Base-by-base conservation (phyloP, 805 yeast genomes). In the Saccharomycopsis sp. region DNA sequence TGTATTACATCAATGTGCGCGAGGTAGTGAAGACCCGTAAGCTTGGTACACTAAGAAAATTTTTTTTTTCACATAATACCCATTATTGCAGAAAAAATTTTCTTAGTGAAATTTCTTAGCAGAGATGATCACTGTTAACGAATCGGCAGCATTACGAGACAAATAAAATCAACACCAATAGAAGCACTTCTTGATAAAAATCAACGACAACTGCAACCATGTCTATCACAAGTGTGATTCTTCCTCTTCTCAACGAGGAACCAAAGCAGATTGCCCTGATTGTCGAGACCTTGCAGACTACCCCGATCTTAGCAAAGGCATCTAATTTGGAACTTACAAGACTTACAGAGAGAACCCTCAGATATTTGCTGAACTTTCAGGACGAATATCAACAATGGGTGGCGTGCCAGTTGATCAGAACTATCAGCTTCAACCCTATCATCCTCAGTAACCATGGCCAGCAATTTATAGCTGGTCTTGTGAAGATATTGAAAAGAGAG, bases 371-470 rank as follows among this genome's bases (percentile, higher is more conserved):
- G 48, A 50, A 55, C 16, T 44, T 48, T 40, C 52, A 48, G 16
- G 59, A 55, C 37, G 48, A 24, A 7, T 57, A 60, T 37, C 29
- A 29, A 14, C 29, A 44, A 51, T 60, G 63, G 63, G 57, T 55
- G 9, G 63, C 58, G 2, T 57, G 60, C 34, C 40, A 46, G 16
- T 40, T 60, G 16, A 41, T 44, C 18, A 54, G 47, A 24, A 23
- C 34, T 2, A 59, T 63, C 24, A 40, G 65, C 20, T 70, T 68
- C 57, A 66, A 76, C 56, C 72, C 71, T 51, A 64, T 70, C 3
- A 63, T 77, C 3, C 65, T 79, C 51, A 73, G 80, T 15, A 64
- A 64, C 34, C 75, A 77, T 54, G 81, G 82, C 1, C 63, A 65
- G 2, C 67, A 67, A 23, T 69, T 78, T 51, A 64, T 81, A 47